Conservation (phyloP, 345 rosid species). For the Linum lewisii region DNA sequence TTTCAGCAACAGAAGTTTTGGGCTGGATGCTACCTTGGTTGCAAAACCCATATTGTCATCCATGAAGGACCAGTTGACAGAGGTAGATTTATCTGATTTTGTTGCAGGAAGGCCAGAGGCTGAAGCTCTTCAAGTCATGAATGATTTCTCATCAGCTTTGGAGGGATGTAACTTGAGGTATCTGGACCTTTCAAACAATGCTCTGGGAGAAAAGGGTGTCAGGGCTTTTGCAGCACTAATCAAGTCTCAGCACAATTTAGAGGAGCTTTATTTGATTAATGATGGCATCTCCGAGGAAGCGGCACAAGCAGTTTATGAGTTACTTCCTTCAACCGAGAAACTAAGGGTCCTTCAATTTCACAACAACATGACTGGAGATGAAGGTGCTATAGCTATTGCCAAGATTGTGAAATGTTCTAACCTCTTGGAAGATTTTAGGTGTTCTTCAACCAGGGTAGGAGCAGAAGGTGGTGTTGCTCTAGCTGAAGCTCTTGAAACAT, state of each 20-base stretch:
- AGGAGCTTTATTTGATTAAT: conserved; percentile 78
- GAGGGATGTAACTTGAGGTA: conserved; percentile 56
- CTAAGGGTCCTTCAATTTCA: conserved; percentile 78
- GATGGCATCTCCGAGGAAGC: conserved; percentile 94
- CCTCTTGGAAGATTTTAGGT: conserved; percentile 58
- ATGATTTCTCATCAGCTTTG: conserved; percentile 56
- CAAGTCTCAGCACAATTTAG: conserved; percentile 57
- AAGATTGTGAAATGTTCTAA: conserved; percentile 58
- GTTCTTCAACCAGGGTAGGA: conserved; percentile 42
- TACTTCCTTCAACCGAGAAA: conserved; percentile 75
- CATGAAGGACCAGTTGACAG: conserved; percentile 64
- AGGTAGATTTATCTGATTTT: conserved; percentile 82
- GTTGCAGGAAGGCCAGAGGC: conserved; percentile 80
- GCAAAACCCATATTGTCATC: conserved; percentile 69
- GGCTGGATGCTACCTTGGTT: conserved; percentile 64
- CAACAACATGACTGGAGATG: conserved; percentile 90
- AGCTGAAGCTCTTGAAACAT: conserved; percentile 57
- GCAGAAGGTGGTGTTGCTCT: conserved; percentile 1
- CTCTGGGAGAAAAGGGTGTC: conserved; percentile 90
- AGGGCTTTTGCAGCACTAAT: conserved; percentile 71
- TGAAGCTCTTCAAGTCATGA: conserved; percentile 87
- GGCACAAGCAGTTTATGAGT: conserved; percentile 62
- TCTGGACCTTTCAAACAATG: conserved; percentile 76
- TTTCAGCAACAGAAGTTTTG: conserved; percentile 86
- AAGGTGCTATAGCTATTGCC: conserved; percentile 67